Conservation (phyloP, 768 basidiomycete genomes). For the Leccinum uliginosum region DNA sequence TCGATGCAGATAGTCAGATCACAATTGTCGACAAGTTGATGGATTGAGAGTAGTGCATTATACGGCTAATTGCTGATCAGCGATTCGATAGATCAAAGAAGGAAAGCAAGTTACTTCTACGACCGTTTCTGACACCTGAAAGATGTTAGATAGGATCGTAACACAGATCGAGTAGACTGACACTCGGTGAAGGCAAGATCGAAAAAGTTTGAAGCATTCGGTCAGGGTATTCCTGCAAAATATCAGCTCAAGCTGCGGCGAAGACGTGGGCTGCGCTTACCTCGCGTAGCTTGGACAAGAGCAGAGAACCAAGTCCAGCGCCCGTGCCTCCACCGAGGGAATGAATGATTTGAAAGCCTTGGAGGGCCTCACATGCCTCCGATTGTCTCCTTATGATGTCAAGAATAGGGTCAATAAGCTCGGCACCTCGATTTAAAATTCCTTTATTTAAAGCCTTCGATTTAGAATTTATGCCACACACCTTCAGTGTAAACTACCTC, state of each 20-base stretch:
- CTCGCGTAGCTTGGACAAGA: slow-evolving; percentile 80
- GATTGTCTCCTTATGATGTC: slow-evolving; percentile 78
- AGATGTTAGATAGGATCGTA: slow-evolving; percentile 9
- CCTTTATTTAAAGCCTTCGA: neutral
- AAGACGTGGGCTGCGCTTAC: slow-evolving; percentile 32
- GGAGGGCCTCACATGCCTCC: slow-evolving; percentile 79
- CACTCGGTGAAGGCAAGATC: slow-evolving; percentile 54
- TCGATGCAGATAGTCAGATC: slow-evolving; percentile 84
- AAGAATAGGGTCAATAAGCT: slow-evolving; percentile 81
- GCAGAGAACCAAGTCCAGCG: slow-evolving; percentile 75
- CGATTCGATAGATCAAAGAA: neutral
- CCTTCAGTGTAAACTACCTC: slow-evolving; percentile 83
- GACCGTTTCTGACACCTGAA: slow-evolving; percentile 43
- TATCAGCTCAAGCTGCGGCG: neutral
- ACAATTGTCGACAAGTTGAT: slow-evolving; percentile 86
- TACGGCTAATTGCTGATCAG: slow-evolving; percentile 52
- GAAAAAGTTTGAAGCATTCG: slow-evolving; percentile 51
- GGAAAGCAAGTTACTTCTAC: slow-evolving; percentile 41
- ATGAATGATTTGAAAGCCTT: slow-evolving; percentile 88
- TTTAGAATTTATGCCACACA: slow-evolving; percentile 22
- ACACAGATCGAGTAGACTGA: slow-evolving; percentile 18
- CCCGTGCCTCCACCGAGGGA: slow-evolving; percentile 92
- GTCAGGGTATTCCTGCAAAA: slow-evolving; percentile 52
- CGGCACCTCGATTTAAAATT: slow-evolving; percentile 57
- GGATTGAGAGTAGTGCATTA: slow-evolving; percentile 77